These are phyloP conservation scores for Nakazawaea populi DNA, from an alignment of 805 yeast species.

Conservation along the genomic window DNA sequence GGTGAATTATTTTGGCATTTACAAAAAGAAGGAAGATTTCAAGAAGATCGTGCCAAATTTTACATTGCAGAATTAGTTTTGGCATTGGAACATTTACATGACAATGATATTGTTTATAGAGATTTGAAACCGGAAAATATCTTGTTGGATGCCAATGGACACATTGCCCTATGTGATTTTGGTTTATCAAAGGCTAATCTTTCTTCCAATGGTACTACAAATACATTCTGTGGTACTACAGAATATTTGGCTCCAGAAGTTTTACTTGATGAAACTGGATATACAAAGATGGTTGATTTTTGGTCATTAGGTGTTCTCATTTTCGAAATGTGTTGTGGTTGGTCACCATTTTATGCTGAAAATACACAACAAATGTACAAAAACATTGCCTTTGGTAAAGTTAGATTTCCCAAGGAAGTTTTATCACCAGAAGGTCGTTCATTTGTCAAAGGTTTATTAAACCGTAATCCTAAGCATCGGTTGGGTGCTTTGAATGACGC, in stretches of 20 bases:
- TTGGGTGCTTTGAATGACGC: conserved; percentile 91
- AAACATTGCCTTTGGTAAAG: conserved; percentile 97
- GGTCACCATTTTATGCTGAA: conserved; percentile 98
- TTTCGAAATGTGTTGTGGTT: conserved; percentile 99
- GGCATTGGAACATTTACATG: conserved; percentile 92
- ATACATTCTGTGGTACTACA: conserved; percentile 97
- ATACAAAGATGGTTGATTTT: conserved; percentile 98
- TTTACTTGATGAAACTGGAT: conserved; percentile 89
- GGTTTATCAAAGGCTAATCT: conserved; percentile 94
- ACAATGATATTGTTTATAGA: conserved; percentile 92
- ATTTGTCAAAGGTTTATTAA: conserved; percentile 90
- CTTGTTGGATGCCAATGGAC: conserved; percentile 92
- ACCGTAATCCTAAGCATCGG: conserved; percentile 94
- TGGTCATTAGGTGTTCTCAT: conserved; percentile 97
- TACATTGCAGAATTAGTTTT: conserved; percentile 93
- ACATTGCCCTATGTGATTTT: conserved; percentile 94
- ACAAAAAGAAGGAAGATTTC: conserved; percentile 92
- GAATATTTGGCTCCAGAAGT: conserved; percentile 98
- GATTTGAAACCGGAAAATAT: conserved; percentile 97
- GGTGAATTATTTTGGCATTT: conserved; percentile 97
- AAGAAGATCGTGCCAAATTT: conserved; percentile 92
- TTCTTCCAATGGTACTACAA: conserved; percentile 81
- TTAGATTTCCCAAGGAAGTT: conserved; percentile 94
- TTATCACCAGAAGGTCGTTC: conserved; percentile 89
- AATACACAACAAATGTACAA: conserved; percentile 98